Evolutionary conservation across 345 rosid genomes (phyloP).

Genomic region (Eucalyptus guilfoylei): DNA sequence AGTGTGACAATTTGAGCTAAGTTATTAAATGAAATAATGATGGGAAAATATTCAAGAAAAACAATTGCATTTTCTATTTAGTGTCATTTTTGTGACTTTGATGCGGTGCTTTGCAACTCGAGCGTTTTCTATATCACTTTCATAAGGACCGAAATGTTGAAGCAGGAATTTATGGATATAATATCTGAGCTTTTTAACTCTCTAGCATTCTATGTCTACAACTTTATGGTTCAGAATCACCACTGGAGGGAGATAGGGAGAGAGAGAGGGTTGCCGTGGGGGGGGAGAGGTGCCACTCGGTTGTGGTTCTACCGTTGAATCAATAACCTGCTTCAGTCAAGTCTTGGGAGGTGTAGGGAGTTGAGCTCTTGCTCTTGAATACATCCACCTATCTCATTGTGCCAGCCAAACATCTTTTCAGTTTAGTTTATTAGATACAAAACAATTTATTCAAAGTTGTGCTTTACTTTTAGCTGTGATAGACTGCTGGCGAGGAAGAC

Average conservation of each 20-base stretch:
- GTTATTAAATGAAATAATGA: neutral
- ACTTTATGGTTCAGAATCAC: neutral
- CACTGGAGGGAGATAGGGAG: neutral
- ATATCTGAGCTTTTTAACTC: neutral
- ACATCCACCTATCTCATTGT: neutral
- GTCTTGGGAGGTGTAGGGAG: neutral
- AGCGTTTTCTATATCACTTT: neutral
- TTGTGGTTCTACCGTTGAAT: neutral
- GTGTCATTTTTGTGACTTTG: neutral
- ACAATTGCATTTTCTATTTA: neutral
- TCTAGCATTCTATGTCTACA: neutral
- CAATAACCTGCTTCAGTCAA: neutral
- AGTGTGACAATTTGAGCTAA: neutral
- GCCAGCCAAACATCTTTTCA: neutral
- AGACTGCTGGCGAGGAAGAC: neutral
- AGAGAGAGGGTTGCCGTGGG: neutral
- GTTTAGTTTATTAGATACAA: neutral
- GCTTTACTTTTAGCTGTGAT: neutral
- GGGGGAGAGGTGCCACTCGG: neutral
- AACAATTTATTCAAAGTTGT: neutral
- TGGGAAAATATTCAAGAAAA: neutral
- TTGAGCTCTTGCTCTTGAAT: neutral
- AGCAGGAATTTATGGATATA: neutral
- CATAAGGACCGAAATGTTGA: neutral
- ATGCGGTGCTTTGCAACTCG: neutral